Conservation (phyloP, 2,329 filamentous ascomycete species). For the Pseudogymnoascus sp. region DNA sequence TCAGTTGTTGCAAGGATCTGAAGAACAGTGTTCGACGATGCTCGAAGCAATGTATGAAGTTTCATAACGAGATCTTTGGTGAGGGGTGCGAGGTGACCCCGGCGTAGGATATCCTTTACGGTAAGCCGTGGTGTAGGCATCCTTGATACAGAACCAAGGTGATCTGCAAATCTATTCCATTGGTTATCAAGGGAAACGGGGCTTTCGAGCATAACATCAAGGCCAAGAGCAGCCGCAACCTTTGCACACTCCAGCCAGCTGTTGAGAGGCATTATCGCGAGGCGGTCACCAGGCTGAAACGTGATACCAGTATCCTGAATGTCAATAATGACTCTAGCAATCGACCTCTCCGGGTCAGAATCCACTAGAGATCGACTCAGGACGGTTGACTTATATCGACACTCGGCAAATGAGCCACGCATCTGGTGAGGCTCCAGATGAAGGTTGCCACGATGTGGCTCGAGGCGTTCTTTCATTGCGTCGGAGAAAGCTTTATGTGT, state of each 20-base stretch:
- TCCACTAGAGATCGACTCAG: slow-evolving; percentile 40
- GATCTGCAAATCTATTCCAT: slow-evolving; percentile 42
- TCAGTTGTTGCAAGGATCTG: slow-evolving; percentile 42
- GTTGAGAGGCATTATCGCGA: slow-evolving; percentile 48
- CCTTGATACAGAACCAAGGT: slow-evolving; percentile 34
- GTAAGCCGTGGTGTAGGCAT: slow-evolving; percentile 30
- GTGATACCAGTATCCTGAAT: slow-evolving; percentile 46
- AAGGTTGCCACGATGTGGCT: slow-evolving; percentile 40
- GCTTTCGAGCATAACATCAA: slow-evolving; percentile 40
- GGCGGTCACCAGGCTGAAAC: slow-evolving; percentile 44
- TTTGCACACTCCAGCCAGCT: slow-evolving; percentile 48
- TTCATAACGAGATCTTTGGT: slow-evolving; percentile 44
- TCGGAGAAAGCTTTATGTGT: slow-evolving; percentile 44
- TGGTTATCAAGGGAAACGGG: slow-evolving; percentile 32
- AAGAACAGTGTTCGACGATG: slow-evolving; percentile 42
- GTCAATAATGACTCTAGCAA: slow-evolving; percentile 43
- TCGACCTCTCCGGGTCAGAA: slow-evolving; percentile 37
- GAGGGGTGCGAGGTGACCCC: slow-evolving; percentile 44
- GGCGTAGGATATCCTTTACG: slow-evolving; percentile 41
- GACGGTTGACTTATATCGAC: slow-evolving; percentile 41
- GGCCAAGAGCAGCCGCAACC: slow-evolving; percentile 42
- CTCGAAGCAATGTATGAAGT: slow-evolving; percentile 40
- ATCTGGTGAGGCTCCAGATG: slow-evolving; percentile 44
- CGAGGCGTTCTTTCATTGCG: slow-evolving; percentile 45
- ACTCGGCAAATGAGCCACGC: slow-evolving; percentile 47